Evolutionary conservation across 306 rosid species (phyloP).

Genomic region (Dalbergia cultrata): DNA sequence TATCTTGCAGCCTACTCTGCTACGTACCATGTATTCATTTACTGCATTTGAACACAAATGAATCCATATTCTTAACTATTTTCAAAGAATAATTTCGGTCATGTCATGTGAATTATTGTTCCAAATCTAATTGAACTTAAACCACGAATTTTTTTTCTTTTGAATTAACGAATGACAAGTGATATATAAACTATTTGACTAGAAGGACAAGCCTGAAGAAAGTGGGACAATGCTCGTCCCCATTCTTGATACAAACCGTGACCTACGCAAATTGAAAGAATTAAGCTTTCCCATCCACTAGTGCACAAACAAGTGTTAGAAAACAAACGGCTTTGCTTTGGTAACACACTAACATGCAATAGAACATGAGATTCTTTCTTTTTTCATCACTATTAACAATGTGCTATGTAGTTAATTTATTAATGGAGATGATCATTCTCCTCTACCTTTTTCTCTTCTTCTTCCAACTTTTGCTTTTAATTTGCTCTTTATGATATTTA

Average conservation of each 20-base stretch:
- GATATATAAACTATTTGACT: conserved; percentile 1
- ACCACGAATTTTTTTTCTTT: conserved; percentile 2
- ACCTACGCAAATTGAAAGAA: conserved; percentile 11
- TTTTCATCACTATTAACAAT: conserved; percentile 15
- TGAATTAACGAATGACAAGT: not conserved
- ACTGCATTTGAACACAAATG: no score
- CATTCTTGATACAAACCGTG: conserved; percentile 13
- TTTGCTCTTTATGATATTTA: not conserved
- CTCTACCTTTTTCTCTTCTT: not conserved
- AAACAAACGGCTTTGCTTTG: conserved; percentile 36
- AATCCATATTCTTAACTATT: no score
- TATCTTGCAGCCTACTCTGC: no score
- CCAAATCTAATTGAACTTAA: not conserved
- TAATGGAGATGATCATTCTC: not conserved
- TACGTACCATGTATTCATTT: no score
- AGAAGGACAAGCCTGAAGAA: conserved; percentile 37
- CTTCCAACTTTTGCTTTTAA: conserved; percentile 32
- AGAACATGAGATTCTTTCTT: conserved; percentile 14
- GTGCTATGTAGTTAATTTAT: conserved; percentile 23
- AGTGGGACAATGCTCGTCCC: conserved; percentile 38
- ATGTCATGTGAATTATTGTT: conserved; percentile 7
- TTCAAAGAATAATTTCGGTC: not conserved
- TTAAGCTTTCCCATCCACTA: conserved; percentile 29
- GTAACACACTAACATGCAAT: not conserved
- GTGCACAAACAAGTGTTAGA: conserved; percentile 38